phyloP scores from a whole-genome alignment of 805 yeast genomes.

The Candida ortonii region DNA sequence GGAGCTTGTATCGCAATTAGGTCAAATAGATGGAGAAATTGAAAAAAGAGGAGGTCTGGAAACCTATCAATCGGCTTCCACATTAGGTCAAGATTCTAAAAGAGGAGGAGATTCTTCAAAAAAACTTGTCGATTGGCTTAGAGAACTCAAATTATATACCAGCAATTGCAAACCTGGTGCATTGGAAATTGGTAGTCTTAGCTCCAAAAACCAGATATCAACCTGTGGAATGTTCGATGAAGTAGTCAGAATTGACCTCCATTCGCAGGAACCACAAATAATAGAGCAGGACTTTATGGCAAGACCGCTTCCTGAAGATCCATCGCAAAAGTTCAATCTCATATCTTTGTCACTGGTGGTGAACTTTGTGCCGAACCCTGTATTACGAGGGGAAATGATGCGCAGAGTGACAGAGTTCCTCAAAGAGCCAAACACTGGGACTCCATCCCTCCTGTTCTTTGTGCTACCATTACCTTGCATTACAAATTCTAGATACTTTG shows the following conservation, averaged over 20 bases:
- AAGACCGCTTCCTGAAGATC: conserved; percentile 53
- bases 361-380: conserved; percentile 79
- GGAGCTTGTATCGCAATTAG: conserved; percentile 36
- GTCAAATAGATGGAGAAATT: conserved; percentile 60
- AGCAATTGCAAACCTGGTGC: conserved; percentile 38
- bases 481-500: conserved; percentile 75
- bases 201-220: conserved; percentile 65
- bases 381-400: conserved; percentile 76
- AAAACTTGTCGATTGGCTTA: conserved; percentile 70
- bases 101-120: conserved; percentile 94
- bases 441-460: conserved; percentile 53
- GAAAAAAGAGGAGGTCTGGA: conserved; percentile 69
- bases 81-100: conserved; percentile 70
- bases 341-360: conserved; percentile 84
- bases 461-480: conserved; percentile 90
- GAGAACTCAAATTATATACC: conserved; percentile 27
- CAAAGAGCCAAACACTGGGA: conserved; percentile 26
- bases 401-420: conserved; percentile 56
- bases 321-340: conserved; percentile 52
- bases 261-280: conserved; percentile 65
- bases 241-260: conserved; percentile 70
- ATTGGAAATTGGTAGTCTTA: conserved; percentile 81
- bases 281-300: conserved; percentile 84
- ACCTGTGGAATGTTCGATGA: conserved; percentile 49
- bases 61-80: conserved; percentile 81